Base-by-base conservation (phyloP, 176 grass and related monocot genomes). In the Triticum dicoccoides region DNA sequence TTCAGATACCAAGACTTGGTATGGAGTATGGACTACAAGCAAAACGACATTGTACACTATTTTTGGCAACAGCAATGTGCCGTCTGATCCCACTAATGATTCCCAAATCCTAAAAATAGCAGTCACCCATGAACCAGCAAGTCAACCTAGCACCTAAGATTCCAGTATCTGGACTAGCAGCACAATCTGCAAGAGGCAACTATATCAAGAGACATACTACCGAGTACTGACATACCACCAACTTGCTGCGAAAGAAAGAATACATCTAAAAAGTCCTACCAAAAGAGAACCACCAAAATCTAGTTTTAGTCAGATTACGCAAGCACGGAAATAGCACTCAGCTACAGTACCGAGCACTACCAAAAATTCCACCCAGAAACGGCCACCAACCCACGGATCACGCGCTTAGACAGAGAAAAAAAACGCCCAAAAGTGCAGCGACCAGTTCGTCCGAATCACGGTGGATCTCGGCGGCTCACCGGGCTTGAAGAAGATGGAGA, bases 401-500 rank as follows among this genome's bases (percentile, higher is more conserved):
- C 84, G 65, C 32, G 13, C 24, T 65, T 63, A 17, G 38, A 11
- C 6, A 11, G 4, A n/a, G 17, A 69, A 58, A 24, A 51, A 51
- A 81, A 81, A 79, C 41, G 44, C 78, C 79, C 49, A 77, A 81
- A 82, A 58, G 29, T 12, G 38, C 85, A 11, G 69, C 62, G 35
- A 54, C 11, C 76, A 72, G 78, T 82, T 82, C 6, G 54, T 74
- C 70, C 41, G 49, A 85, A 88, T 78, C 70, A 54, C 13, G 21
- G 77, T 85, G 72, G 73, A 76, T 76, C 73, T 76, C 73, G 45
- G 44, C 39, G 37, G 33, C 24, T 90, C 61, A 97, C 97, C 97
- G 70, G 94, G 94, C 90, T 97, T 99, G 92, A 99, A 99, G 92
- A 99, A 99, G 90, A 99, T 99, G 44, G 97, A 97, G 75, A 99